phyloP scores from a whole-genome alignment of 345 rosid genomes.

The Raphanus raphanistrum region DNA sequence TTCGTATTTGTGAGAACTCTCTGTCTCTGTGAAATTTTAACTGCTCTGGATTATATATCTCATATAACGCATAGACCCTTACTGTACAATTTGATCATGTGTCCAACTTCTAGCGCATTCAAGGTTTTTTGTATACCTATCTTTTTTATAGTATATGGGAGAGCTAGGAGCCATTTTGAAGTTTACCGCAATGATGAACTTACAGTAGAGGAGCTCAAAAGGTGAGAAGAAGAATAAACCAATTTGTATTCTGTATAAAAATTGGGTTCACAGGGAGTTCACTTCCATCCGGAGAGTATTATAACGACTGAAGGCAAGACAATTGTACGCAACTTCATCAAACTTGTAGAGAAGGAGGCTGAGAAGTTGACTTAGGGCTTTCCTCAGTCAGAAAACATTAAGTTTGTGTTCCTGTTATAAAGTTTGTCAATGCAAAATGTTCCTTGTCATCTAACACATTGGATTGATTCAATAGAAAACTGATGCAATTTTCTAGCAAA shows the following conservation, averaged over 20 bases:
- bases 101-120: not conserved
- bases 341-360: slow-evolving; percentile 58
- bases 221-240: slow-evolving; percentile 42
- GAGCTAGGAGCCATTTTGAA: slow-evolving; percentile 82
- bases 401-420: not conserved
- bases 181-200: slow-evolving; percentile 92
- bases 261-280: slow-evolving; percentile 66
- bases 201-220: slow-evolving; percentile 77
- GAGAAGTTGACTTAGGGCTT: slow-evolving; percentile 44
- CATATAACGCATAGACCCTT: no score
- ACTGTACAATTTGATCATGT: no score
- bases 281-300: slow-evolving; percentile 97
- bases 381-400: not conserved
- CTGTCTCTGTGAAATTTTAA: no score
- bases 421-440: slow-evolving; percentile 22
- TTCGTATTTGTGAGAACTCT: no score
- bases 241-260: not conserved
- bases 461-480: not conserved
- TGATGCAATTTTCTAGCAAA: not conserved
- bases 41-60: no score
- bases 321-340: slow-evolving; percentile 72
- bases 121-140: not conserved
- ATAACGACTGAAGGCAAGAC: slow-evolving; percentile 74
- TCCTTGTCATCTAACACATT: not conserved
- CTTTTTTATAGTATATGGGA: slow-evolving; percentile 71